These are phyloP conservation scores for Curvularia verruculosa DNA, from an alignment of 2,329 filamentous ascomycete genomes.

Conservation along the genomic window DNA sequence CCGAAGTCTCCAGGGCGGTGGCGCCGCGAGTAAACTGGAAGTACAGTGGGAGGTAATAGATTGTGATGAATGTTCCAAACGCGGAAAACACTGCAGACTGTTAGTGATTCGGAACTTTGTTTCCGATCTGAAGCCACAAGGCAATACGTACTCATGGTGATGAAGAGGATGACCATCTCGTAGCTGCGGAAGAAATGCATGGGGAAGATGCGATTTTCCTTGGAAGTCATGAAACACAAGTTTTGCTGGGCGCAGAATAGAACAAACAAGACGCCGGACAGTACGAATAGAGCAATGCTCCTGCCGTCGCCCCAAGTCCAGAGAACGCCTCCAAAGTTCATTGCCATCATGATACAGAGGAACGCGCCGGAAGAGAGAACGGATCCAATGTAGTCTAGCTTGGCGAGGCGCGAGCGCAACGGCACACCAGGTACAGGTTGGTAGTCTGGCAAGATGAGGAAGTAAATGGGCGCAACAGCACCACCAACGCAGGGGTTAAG, in stretches of 20 bases:
- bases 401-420: constrained; percentile 28
- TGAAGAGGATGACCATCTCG: neutral
- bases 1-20: constrained; percentile 21
- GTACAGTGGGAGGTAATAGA: constrained; percentile 35
- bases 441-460: neutral
- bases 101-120: neutral
- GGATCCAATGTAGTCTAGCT: constrained; percentile 1
- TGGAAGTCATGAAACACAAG: constrained; percentile 53
- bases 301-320: constrained; percentile 55
- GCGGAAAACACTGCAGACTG: neutral
- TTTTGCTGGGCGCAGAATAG: constrained; percentile 55
- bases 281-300: constrained; percentile 55
- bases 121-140: neutral
- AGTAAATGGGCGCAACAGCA: constrained; percentile 21
- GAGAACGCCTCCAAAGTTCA: constrained; percentile 58
- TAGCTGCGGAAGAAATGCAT: constrained; percentile 50
- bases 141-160: neutral
- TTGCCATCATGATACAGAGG: constrained; percentile 33
- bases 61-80: neutral
- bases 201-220: constrained; percentile 56
- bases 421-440: neutral
- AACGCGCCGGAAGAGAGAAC: neutral
- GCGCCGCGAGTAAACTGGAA: constrained; percentile 32
- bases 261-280: constrained; percentile 52
- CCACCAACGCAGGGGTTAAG: constrained; percentile 58